phyloP scores from a whole-genome alignment of 1,139 yeast species.

The Nakaseomyces glabratus region DNA sequence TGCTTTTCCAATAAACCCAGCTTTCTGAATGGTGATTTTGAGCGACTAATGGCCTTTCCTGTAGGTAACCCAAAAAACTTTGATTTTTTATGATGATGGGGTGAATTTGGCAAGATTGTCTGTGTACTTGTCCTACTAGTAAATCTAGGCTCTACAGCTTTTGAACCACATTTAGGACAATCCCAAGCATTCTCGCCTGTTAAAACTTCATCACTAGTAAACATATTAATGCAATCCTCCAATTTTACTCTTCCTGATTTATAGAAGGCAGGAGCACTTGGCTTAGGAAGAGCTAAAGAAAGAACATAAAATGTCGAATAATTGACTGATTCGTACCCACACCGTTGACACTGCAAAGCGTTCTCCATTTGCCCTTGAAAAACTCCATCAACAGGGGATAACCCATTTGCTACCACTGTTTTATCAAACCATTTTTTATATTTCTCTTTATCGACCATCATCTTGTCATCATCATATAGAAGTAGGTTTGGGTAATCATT shows the following conservation, averaged over 20 bases:
- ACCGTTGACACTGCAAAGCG: conserved; percentile 50
- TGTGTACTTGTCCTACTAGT: conserved; percentile 4
- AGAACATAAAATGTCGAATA: conserved; percentile 56
- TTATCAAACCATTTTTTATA: conserved; percentile 53
- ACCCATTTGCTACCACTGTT: conserved; percentile 46
- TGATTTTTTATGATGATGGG: conserved; percentile 12
- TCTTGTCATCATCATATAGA: conserved; percentile 32
- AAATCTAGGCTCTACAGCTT: conserved; percentile 8
- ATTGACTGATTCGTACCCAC: conserved; percentile 50
- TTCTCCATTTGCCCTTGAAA: conserved; percentile 65
- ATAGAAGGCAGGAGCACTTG: conserved; percentile 23
- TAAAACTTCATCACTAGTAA: conserved; percentile 58
- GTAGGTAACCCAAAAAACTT: conserved; percentile 18
- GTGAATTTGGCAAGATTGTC: conserved; percentile 2
- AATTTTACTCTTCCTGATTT: conserved; percentile 35
- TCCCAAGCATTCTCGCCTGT: conserved; percentile 73
- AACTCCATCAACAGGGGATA: conserved; percentile 54
- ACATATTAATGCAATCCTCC: conserved; percentile 57
- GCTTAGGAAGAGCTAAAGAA: conserved; percentile 57
- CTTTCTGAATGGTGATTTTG: conserved; percentile 23
- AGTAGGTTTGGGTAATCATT: conserved; percentile 34
- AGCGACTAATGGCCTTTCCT: conserved; percentile 10
- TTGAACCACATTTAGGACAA: conserved; percentile 57
- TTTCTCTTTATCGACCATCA: conserved; percentile 35
- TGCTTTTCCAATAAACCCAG: conserved; percentile 9